Percentiles rank a stretch among this genome's conserved stretches.
These are phyloP conservation scores for Aspergillus amoenus DNA, from an alignment of 2,329 filamentous ascomycete genomes.

Conservation along the genomic window DNA sequence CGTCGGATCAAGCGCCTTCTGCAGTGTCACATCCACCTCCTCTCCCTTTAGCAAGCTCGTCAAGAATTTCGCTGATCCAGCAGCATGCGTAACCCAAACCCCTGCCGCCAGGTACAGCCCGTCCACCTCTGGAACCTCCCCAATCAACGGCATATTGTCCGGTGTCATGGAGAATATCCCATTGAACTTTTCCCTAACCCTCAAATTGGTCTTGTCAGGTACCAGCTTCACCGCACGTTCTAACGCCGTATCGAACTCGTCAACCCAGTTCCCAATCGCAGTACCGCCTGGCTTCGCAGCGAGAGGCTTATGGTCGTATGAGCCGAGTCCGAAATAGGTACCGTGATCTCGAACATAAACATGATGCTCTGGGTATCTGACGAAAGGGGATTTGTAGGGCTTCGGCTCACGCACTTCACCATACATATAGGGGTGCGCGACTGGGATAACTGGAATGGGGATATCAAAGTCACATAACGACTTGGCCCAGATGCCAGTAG, in stretches of 20 bases:
- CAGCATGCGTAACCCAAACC: conserved; percentile 39
- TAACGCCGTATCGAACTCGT: conserved; percentile 22
- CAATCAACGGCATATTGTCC: conserved; percentile 35
- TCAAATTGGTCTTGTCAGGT: conserved; percentile 16
- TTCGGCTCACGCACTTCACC: conserved; percentile 19
- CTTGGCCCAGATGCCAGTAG: conserved; percentile 33
- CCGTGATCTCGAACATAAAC: conserved; percentile 39
- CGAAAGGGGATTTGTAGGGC: conserved; percentile 27
- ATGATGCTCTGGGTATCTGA: conserved; percentile 37
- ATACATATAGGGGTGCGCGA: conserved; percentile 39
- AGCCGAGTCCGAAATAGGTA: conserved; percentile 31
- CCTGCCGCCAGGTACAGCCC: conserved; percentile 34
- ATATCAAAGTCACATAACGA: conserved; percentile 21
- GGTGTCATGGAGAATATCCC: conserved; percentile 38
- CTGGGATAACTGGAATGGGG: conserved; percentile 33
- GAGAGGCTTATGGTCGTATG: conserved; percentile 32
- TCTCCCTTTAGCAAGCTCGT: conserved; percentile 15
- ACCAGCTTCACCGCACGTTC: conserved; percentile 20
- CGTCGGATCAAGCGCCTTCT: conserved; percentile 23
- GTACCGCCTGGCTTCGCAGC: conserved; percentile 18
- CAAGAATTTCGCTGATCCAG: conserved; percentile 30
- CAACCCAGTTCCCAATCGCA: conserved; percentile 24
- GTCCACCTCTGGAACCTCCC: conserved; percentile 20
- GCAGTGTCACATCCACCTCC: conserved; percentile 18
- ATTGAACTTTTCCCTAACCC: conserved; percentile 26